Conservation (phyloP, 1,139 yeast species). For the Casaregolazyma lundiana region DNA sequence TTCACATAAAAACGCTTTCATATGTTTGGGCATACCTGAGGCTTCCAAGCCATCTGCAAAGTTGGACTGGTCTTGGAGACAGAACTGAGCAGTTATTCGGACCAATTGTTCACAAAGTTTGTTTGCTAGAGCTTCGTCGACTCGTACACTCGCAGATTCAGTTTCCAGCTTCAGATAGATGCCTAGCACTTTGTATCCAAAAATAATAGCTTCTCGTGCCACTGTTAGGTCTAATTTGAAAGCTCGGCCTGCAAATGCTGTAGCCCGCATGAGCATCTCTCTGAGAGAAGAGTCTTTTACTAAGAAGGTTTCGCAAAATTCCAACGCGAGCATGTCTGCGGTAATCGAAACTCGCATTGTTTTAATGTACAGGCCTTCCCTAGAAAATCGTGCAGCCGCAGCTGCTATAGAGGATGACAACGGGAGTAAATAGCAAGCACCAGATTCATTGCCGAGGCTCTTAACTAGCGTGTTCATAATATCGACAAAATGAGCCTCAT, state of each 20-base stretch:
- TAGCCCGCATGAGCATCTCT: background rate
- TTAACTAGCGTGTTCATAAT: background rate
- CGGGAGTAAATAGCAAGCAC: background rate
- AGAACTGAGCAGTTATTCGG: slow-evolving; percentile 1
- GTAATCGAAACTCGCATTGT: background rate
- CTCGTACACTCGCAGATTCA: background rate
- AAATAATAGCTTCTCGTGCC: background rate
- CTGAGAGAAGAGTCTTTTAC: background rate
- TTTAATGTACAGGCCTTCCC: background rate
- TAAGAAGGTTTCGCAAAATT: background rate
- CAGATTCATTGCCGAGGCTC: background rate
- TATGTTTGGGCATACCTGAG: background rate
- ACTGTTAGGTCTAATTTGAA: background rate
- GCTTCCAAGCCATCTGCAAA: background rate
- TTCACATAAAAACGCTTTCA: slow-evolving; percentile 5
- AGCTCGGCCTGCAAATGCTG: background rate
- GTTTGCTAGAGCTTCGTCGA: slow-evolving; percentile 1
- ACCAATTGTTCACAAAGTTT: background rate
- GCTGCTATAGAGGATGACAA: background rate
- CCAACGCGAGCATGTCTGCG: background rate
- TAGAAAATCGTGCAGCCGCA: background rate
- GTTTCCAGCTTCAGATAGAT: background rate
- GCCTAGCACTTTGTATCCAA: slow-evolving; percentile 1
- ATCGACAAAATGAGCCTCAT: background rate
- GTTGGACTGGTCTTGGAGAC: background rate